phyloP scores from a whole-genome alignment of 345 rosid genomes.

The Aquilaria malaccensis region DNA sequence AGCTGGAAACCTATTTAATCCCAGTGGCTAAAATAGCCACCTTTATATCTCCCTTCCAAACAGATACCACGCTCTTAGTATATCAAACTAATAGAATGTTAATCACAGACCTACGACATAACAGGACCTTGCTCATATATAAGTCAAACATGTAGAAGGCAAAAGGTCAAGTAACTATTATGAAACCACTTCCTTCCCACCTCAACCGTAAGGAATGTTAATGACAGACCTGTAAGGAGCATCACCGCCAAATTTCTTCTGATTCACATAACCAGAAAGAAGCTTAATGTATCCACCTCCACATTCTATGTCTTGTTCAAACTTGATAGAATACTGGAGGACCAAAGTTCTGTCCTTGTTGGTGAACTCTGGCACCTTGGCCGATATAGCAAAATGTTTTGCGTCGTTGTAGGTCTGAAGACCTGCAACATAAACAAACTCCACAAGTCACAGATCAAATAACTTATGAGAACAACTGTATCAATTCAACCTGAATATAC shows the following conservation, averaged over 20 bases:
- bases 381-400: slow-evolving; percentile 77
- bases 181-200: too few relatives aligned
- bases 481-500: neutral
- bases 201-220: too few relatives aligned
- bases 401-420: slow-evolving; percentile 87
- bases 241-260: slow-evolving; percentile 98
- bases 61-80: too few relatives aligned
- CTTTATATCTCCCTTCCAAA: too few relatives aligned
- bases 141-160: neutral
- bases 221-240: slow-evolving; percentile 77
- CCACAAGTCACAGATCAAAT: neutral
- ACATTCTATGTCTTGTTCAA: slow-evolving; percentile 94
- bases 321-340: slow-evolving; percentile 73
- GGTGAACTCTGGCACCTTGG: slow-evolving; percentile 84
- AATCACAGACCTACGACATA: too few relatives aligned
- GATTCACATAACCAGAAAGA: slow-evolving; percentile 89
- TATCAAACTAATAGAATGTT: too few relatives aligned
- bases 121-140: too few relatives aligned
- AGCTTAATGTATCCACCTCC: slow-evolving; percentile 97
- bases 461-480: slow-evolving; percentile 4
- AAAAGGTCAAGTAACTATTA: neutral
- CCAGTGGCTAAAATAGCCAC: too few relatives aligned
- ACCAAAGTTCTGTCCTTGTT: slow-evolving; percentile 83
- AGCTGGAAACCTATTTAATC: too few relatives aligned
- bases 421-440: slow-evolving; percentile 34